Base-by-base conservation (phyloP, 2,329 filamentous ascomycete species). In the Pestalotiopsis sp. region DNA sequence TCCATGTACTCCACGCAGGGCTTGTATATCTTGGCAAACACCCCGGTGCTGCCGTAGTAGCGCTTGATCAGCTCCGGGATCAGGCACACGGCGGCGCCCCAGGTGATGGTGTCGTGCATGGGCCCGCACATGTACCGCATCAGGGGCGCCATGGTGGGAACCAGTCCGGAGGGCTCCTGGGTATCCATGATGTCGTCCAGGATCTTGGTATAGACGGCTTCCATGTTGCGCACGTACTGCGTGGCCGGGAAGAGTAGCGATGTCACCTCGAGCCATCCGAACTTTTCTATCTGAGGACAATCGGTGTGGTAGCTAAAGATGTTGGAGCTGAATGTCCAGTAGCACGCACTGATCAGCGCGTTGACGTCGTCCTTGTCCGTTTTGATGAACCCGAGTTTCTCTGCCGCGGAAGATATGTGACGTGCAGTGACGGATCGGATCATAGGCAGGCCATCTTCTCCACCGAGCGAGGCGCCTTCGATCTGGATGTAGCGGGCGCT, bases 91-190 rank as follows among this genome's bases (percentile, higher is more conserved):
- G 80, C 81, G 25, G 80, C 80, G 14, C 80, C 81, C 81, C 81
- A 83, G 1, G 80, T 81, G 64, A 83, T 82, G 0, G 82, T 84
- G 66, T 85, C 82, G 67, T 84, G 81, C 3, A 85, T 75, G 1
- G 83, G 83, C 0, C 83, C 83, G 67, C 82, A 84, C 82, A 85
- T 85, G 66, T 85, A 85, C 14, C 83, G 73, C 27, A 83, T 81
- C 68, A 84, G 79, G 0, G 83, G 83, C 0, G 82, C 83, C 82
- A 85, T 84, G 0, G 81, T 84, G 1, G 83, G 83, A 5, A 83
- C 80, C 2, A 85, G 75, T 1, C 83, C 82, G 17, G 77, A 80
- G 0, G 80, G 73, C 41, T 85, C 82, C 67, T 85, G 83, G 0
- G 81, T 76, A 58, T 85, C 83, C 3, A 83, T 72, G 17, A 85